Base-by-base conservation (phyloP, 202 grass and related monocot genomes). In the Bolboschoenoplectus hybrid region DNA sequence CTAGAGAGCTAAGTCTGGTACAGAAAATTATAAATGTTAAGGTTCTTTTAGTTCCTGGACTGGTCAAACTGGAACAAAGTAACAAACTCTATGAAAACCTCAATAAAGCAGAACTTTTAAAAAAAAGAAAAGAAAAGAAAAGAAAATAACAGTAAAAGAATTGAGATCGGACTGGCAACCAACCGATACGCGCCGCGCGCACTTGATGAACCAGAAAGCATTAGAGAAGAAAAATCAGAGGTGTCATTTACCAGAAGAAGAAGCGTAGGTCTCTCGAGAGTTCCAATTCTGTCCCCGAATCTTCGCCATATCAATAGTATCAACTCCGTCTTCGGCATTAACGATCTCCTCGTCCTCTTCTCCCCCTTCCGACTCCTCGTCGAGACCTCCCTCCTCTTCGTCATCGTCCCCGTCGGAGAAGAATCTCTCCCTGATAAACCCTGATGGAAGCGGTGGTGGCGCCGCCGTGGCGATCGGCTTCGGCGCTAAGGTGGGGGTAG, bases 221-320 rank as follows among this genome's bases (percentile, higher is more conserved):
- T 5, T 60, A 19, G 6, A 63, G 16, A 58, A 58, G 60, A 63
- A 63, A 63, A 9, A 63, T 32, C n/a, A 63, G 19, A 69, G 36
- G 35, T 41, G 13, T 46, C 43, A 26, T 26, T 76, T 76, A 76
- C 72, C 32, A 78, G 74, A 57, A n/a, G 70, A 11, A 74, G 70
- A 49, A 74, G 70, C 17, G n/a, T 32, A 50, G 45, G 70, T 47
- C 1, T 74, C n/a, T 32, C 12, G 50, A 16, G 74, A 77, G 45
- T 19, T 74, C 71, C 44, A 74, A 74, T 52, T 51, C 3, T 74
- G 46, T 11, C 43, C 71, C 9, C 46, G 71, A 51, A 74, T 72
- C 68, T 72, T 72, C 68, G 9, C 17, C 40, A 75, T 6, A 51
- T 74, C 71, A 34, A 74, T 35, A 6, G 9, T 10, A 10, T 20